Percentiles rank a stretch among this genome's conserved stretches.
Conservation (phyloP, 805 yeast genomes). For the Monosporozyma solicola region DNA sequence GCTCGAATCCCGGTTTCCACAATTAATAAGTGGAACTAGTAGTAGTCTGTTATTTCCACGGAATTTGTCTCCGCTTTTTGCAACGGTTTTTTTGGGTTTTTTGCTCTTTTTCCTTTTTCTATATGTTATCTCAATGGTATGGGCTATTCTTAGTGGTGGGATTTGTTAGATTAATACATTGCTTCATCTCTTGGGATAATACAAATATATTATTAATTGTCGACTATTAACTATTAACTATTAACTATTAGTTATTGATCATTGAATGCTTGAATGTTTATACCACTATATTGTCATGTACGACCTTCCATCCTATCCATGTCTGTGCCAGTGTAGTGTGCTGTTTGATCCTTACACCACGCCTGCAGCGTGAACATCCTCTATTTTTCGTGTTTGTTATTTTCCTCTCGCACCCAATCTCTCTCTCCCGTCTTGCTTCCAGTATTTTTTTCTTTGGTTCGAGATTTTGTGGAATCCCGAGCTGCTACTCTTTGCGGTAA, state of each 20-base stretch:
- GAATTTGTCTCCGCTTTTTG: background rate
- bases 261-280: background rate
- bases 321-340: background rate
- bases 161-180: too few species aligned
- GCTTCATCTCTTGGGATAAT: too few species aligned
- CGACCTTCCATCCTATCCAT: background rate
- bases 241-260: too few species aligned
- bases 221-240: too few species aligned
- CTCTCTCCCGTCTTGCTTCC: background rate
- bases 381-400: background rate
- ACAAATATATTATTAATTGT: too few species aligned
- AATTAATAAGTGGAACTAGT: too few species aligned
- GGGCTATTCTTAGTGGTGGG: too few species aligned
- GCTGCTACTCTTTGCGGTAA: background rate
- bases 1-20: background rate
- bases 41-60: background rate
- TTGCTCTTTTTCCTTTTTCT: background rate
- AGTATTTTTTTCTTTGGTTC: background rate
- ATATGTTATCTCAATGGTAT: too few species aligned
- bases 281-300: background rate
- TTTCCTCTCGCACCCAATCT: too few species aligned
- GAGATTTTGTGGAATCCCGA: background rate
- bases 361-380: background rate
- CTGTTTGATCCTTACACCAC: background rate
- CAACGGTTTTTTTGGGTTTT: too few species aligned